A percentile compares a stretch with the other conserved stretches of the same genome.
Conservation (phyloP, 257 asterid genomes). For the Solanum medicagineum region DNA sequence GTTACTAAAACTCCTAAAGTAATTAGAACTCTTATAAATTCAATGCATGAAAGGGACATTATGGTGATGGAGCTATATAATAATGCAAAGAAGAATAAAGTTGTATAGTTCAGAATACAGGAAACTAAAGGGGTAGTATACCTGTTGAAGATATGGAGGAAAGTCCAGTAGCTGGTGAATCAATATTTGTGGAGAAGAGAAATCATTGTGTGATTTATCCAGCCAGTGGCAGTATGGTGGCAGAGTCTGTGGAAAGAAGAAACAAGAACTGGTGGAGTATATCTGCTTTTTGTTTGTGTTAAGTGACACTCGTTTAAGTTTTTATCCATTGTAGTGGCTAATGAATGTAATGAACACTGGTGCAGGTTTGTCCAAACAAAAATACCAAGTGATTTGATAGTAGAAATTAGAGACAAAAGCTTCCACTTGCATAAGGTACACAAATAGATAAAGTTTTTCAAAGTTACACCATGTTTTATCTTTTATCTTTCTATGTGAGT, state of each 20-base stretch:
- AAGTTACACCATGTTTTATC: neutral
- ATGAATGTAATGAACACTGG: neutral
- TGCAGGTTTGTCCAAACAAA: conserved; percentile 13
- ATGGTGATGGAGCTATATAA: neutral
- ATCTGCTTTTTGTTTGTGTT: neutral
- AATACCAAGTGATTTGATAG: conserved; percentile 8
- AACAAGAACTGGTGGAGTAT: conserved; percentile 11
- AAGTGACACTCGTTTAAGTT: neutral
- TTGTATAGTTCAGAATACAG: neutral
- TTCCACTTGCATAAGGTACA: conserved; percentile 19
- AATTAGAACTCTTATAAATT: neutral
- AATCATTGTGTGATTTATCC: conserved; percentile 11
- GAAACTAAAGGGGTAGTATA: neutral
- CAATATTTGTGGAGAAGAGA: conserved; percentile 1
- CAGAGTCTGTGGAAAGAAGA: conserved; percentile 12
- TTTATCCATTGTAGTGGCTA: neutral
- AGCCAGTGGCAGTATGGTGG: conserved; percentile 4
- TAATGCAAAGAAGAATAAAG: neutral
- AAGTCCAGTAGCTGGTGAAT: neutral
- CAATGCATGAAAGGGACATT: neutral
- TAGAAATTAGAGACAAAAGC: conserved; percentile 12
- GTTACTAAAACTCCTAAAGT: neutral
- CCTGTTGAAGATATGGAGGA: neutral
- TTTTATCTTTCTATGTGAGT: neutral
- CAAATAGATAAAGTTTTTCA: neutral